Base-by-base conservation (phyloP, 1,284 basidiomycete genomes). In the Austroboletus niveus region DNA sequence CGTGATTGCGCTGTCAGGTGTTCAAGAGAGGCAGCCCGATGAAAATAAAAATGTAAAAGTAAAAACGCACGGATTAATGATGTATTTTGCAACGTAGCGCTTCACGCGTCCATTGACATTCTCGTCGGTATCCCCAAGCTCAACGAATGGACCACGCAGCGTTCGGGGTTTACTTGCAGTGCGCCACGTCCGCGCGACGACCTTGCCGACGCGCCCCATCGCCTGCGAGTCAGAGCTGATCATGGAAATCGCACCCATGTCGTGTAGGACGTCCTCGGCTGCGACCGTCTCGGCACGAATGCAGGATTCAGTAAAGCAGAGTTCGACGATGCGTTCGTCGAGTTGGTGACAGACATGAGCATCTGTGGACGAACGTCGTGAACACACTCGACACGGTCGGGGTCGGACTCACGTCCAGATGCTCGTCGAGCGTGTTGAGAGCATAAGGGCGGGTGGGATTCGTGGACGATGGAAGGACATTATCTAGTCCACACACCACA, bases 171-270 rank as follows among this genome's bases (percentile, higher is more conserved):
- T 99, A 69, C 89, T 90, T 15, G 97, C 97, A 0, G 97, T 98
- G 36, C 95, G 79, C 97, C 97, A 99, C 0, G 97, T 98, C 39
- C 97, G 77, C 39, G 87, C 83, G 8, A 95, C 75, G 8, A 99
- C 96, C 69, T 99, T 97, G 10, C 94, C 97, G 10, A 99, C 94
- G 11, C 94, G 83, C 15, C 97, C 96, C 97, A 99, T 98, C 0
- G 96, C 96, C 70, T 97, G 95, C 2, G 93, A 90, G 69, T 99
- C 96, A 5, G 91, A 94, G 57, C 87, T 90, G 61, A 98, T 97
- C 85, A 98, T 97, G 4, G 92, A 88, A 43, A 99, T 98, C 1
- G 96, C 95, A 1, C 97, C 97, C 0, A 73, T 81, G 67, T 99
- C 96, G 53, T 99, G 96, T 38, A 99, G 75, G 17, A 99, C 89